phyloP scores from a whole-genome alignment of 2,329 filamentous ascomycete genomes.

The Pseudogymnoascus sp. region DNA sequence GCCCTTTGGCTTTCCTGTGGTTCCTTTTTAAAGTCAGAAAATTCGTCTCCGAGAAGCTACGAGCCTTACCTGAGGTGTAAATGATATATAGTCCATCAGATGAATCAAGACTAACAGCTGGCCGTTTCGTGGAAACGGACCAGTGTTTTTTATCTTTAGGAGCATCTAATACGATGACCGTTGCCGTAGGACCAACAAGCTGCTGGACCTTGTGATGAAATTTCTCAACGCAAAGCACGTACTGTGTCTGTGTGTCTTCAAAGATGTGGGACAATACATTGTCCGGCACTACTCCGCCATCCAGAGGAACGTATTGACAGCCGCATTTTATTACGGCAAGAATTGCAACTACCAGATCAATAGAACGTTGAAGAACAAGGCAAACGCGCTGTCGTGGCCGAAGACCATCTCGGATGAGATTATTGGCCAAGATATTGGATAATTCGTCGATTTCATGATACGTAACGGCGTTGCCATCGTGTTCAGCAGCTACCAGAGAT shows the following conservation, averaged over 20 bases:
- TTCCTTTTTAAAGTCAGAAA: slow-evolving; percentile 28
- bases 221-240: slow-evolving; percentile 41
- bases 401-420: slow-evolving; percentile 35
- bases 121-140: slow-evolving; percentile 4
- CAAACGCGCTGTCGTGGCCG: slow-evolving; percentile 41
- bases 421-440: slow-evolving; percentile 37
- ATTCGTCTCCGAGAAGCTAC: slow-evolving; percentile 37
- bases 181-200: slow-evolving; percentile 14
- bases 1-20: slow-evolving; percentile 51
- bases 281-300: slow-evolving; percentile 46
- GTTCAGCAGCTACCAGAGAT: slow-evolving; percentile 33
- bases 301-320: slow-evolving; percentile 53
- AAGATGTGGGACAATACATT: slow-evolving; percentile 43
- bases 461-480: slow-evolving; percentile 34
- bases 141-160: background rate
- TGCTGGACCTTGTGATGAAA: slow-evolving; percentile 26
- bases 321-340: slow-evolving; percentile 49
- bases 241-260: slow-evolving; percentile 36
- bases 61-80: slow-evolving; percentile 25
- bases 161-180: slow-evolving; percentile 16
- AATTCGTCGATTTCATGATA: slow-evolving; percentile 39
- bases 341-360: slow-evolving; percentile 52
- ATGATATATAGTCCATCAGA: slow-evolving; percentile 21
- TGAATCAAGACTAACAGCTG: slow-evolving; percentile 12
- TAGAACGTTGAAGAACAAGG: slow-evolving; percentile 47